These are phyloP conservation scores for Curvularia hawaiiensis DNA, from an alignment of 2,329 filamentous ascomycete genomes.

Conservation along the genomic window DNA sequence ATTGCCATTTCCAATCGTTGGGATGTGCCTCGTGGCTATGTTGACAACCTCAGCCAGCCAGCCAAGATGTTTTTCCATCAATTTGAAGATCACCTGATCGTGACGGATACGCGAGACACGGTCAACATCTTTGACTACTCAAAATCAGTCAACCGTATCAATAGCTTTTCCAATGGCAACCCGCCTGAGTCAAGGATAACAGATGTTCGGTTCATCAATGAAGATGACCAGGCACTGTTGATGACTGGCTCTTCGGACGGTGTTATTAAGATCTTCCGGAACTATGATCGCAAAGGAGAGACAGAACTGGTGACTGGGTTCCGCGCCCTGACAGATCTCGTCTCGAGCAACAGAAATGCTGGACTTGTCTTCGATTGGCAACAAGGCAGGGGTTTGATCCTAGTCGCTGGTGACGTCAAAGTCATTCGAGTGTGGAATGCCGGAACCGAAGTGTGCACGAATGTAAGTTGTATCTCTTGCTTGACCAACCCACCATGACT, in stretches of 20 bases:
- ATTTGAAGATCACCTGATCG: slow-evolving; percentile 93
- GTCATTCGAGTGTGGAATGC: slow-evolving; percentile 97
- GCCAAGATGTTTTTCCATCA: slow-evolving; percentile 96
- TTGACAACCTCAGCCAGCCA: slow-evolving; percentile 89
- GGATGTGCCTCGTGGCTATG: slow-evolving; percentile 80
- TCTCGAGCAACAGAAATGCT: slow-evolving; percentile 91
- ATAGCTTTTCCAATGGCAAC: slow-evolving; percentile 92
- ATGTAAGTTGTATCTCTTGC: slow-evolving; percentile 51
- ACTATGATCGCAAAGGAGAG: slow-evolving; percentile 78
- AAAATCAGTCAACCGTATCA: slow-evolving; percentile 68
- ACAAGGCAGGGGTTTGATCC: slow-evolving; percentile 89
- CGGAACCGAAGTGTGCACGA: slow-evolving; percentile 87
- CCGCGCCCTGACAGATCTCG: slow-evolving; percentile 89
- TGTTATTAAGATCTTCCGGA: slow-evolving; percentile 88
- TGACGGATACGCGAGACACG: slow-evolving; percentile 90
- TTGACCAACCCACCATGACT: slow-evolving; percentile 7
- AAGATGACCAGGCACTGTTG: slow-evolving; percentile 92
- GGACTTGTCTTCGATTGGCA: slow-evolving; percentile 99
- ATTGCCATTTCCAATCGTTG: slow-evolving; percentile 84
- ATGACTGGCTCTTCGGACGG: slow-evolving; percentile 97
- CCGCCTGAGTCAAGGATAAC: slow-evolving; percentile 89
- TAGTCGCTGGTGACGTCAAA: slow-evolving; percentile 96
- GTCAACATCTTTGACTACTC: slow-evolving; percentile 84
- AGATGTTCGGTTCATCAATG: slow-evolving; percentile 96
- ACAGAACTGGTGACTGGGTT: slow-evolving; percentile 90